phyloP scores from a whole-genome alignment of 2,329 filamentous ascomycete genomes.

The Hymenoscyphus infarciens region DNA sequence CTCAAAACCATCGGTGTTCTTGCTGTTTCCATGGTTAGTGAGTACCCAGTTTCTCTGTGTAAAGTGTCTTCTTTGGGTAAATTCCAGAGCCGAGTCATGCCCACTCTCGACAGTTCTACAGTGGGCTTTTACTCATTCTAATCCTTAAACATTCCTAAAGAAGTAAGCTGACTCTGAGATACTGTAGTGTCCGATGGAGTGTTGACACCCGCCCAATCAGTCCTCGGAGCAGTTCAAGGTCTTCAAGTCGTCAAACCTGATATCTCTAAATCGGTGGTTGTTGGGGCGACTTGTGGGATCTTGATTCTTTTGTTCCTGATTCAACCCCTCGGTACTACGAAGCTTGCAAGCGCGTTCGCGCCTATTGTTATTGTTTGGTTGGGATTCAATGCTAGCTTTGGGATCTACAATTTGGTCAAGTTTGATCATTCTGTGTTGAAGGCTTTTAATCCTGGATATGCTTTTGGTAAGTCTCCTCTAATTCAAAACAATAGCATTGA shows the following conservation, averaged over 20 bases:
- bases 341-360: conserved; percentile 57
- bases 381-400: conserved; percentile 57
- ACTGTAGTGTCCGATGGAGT: conserved; percentile 61
- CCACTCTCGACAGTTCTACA: too few species aligned
- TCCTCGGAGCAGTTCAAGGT: conserved; percentile 65
- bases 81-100: too few species aligned
- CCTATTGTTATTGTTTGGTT: conserved; percentile 68
- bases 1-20: conserved; percentile 63
- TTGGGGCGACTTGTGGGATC: conserved; percentile 62
- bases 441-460: conserved; percentile 55
- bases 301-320: conserved; percentile 59
- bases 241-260: conserved; percentile 54
- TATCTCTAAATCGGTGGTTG: conserved; percentile 53
- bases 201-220: conserved; percentile 65
- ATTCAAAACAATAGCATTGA: neutral
- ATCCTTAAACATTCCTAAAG: too few species aligned
- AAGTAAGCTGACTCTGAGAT: too few species aligned
- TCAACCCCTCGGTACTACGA: conserved; percentile 62
- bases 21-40: conserved; percentile 64
- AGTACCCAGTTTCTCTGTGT: too few species aligned
- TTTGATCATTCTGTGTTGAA: conserved; percentile 51
- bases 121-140: too few species aligned
- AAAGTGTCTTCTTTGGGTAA: too few species aligned
- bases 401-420: conserved; percentile 57
- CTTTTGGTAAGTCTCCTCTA: conserved; percentile 39